These are phyloP conservation scores for Euclidium syriacum DNA, from an alignment of 345 rosid species.

Conservation along the genomic window DNA sequence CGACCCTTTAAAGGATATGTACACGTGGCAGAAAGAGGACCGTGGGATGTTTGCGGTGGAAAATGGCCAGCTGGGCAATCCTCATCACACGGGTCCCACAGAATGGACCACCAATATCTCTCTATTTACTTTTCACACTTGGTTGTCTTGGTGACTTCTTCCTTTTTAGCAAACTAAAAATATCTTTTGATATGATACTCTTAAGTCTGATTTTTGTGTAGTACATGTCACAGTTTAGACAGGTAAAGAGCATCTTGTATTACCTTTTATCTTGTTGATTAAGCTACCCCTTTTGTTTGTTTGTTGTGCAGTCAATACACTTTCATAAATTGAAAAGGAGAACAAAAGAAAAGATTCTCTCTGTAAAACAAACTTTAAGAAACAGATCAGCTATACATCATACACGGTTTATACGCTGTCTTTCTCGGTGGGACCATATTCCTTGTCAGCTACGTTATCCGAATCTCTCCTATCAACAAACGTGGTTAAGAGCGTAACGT, in stretches of 20 bases:
- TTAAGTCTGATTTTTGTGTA: background rate
- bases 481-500: background rate
- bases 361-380: background rate
- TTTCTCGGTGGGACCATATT: background rate
- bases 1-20: background rate
- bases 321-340: background rate
- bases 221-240: background rate
- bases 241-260: background rate
- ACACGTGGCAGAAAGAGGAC: background rate
- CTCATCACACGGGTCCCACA: slow-evolving; percentile 8
- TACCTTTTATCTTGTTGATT: background rate
- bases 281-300: background rate
- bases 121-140: background rate
- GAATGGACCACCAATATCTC: background rate
- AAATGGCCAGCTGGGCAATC: slow-evolving; percentile 4
- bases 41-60: background rate
- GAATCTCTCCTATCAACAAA: too few species aligned
- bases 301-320: background rate
- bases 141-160: background rate
- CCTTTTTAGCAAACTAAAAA: background rate
- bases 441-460: background rate
- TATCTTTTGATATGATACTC: background rate
- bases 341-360: background rate
- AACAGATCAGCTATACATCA: background rate
- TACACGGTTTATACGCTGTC: slow-evolving; percentile 17